phyloP scores from a whole-genome alignment of 2,329 filamentous ascomycete genomes.

The Xenoacremonium recifei region DNA sequence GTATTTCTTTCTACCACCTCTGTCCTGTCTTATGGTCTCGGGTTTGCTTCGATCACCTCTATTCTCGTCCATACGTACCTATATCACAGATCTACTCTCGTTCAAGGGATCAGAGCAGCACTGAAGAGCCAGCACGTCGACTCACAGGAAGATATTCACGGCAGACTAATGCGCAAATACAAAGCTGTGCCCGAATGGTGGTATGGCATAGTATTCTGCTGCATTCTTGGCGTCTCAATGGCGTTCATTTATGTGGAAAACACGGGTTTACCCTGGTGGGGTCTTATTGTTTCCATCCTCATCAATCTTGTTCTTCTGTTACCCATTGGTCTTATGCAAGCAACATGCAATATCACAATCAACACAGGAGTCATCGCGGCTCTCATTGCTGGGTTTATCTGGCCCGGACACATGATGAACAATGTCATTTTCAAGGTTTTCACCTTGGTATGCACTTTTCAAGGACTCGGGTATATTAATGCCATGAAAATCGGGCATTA shows the following conservation, averaged over 20 bases:
- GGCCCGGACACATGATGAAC: conserved; percentile 45
- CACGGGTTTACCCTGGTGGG: conserved; percentile 45
- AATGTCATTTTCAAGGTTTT: conserved; percentile 51
- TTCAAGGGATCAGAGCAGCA: conserved; percentile 23
- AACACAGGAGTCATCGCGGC: conserved; percentile 49
- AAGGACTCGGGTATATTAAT: conserved; percentile 45
- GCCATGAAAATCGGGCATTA: conserved; percentile 54
- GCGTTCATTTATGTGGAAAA: conserved; percentile 33
- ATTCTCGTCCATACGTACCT: conserved; percentile 51
- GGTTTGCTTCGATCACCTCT: conserved; percentile 54
- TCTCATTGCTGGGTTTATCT: conserved; percentile 48
- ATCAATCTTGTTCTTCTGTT: conserved; percentile 41
- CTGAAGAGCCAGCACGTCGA: conserved; percentile 24
- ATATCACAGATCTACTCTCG: conserved; percentile 52
- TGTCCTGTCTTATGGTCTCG: conserved; percentile 53
- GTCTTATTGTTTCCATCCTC: conserved; percentile 37
- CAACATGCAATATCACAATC: conserved; percentile 48
- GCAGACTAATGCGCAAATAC: conserved; percentile 56
- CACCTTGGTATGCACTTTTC: conserved; percentile 45
- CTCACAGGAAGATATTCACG: conserved; percentile 50
- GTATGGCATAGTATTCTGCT: conserved; percentile 46
- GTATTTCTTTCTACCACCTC: conserved; percentile 55
- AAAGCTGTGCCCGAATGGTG: conserved; percentile 56
- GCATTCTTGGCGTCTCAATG: conserved; percentile 50
- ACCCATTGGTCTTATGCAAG: conserved; percentile 45